Evolutionary conservation across 345 rosid species (phyloP), one percentile per base, ranked within the genome.

Genomic region (Dimocarpus longan): DNA sequence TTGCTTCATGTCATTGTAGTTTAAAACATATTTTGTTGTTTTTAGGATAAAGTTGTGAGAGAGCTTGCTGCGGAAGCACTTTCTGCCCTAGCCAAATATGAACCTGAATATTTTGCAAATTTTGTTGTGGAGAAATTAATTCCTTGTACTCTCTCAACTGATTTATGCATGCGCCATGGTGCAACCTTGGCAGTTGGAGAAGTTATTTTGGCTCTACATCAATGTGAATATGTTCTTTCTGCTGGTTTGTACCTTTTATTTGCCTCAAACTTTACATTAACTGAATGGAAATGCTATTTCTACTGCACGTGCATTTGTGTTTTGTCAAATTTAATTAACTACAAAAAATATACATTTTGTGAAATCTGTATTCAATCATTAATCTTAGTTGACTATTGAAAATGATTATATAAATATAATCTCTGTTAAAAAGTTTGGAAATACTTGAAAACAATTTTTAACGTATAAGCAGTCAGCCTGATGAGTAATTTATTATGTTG

Each of bases 131-230:
- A 88, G 79, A 92, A 90, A 79, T 84, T 96, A 78, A 85, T 86
- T 87, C 97, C 97, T 56, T 88, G 70, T 62, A 95, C 99, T 77
- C 95, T 95, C 56, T 95, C 98, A 62, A 84, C 97, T 70, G 99
- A 95, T 88, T 82, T 95, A 82, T 91, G 96, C 87, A 84, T 82
- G 75, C 98, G 97, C 65, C 99, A 95, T 88, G 99, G 99, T 87
- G 93, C 96, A 60, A 95, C 97, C 78, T 88, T 94, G 76, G 93
- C 99, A 77, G 84, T 82, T 68, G 99, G 91, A 59, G 99, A 95
- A 87, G 84, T 95, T 84, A 89, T 89, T 78, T 83, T 92, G 85
- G 95, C 95, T 78, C 80, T 95, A 66, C 89, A 89, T 87, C 89
- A 82, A 73, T 87, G 85, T 81, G 90, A 82, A 81, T 82, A 80